Evolutionary conservation across 2,329 filamentous ascomycete genomes (phyloP), one percentile per base, ranked within the genome.

Genomic region (Xylaria sp.): DNA sequence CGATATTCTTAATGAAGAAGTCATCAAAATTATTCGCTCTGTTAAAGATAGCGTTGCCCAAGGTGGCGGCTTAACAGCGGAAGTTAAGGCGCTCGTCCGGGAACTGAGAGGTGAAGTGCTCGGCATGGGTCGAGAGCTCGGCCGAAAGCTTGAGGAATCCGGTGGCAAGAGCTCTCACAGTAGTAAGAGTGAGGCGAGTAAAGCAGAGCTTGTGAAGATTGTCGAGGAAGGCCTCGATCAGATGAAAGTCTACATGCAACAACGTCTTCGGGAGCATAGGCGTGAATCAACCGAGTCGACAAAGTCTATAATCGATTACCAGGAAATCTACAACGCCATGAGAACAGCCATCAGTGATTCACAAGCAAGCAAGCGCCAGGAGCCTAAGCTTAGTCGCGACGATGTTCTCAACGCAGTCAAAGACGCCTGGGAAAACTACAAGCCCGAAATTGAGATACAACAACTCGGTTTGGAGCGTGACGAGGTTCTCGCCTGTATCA

Each of bases 351-450:
- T 90, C 31, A 86, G 87, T 69, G 91, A 92, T 73, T 85, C 88
- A 5, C 84, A 89, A 65, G 82, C 83, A 2, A 80, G 79, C 36
- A 80, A 85, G 72, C 79, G 84, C 60, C 82, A 80, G 56, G 83
- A 81, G 44, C 82, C 81, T 10, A 81, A 83, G n/a, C 81, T 93
- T 56, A 90, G 89, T 74, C 89, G 92, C 72, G 93, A 97, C 58
- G 93, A 97, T 67, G 93, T 98, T 42, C 87, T 98, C 1, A 87
- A 92, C 33, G 94, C 94, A 3, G 92, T 98, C 15, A 90, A 90
- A 73, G 94, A 97, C 74, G 95, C 94, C 0, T 97, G 94, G 89
- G 95, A 97, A 77, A 93, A 90, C 63, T 97, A 97, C 81, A 97
- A 97, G 80, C 95, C 95, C 0, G 93, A 97, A 74, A 93, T 97